Base-by-base conservation (phyloP, 305 asterid genomes). In the Petunia hybrid region DNA sequence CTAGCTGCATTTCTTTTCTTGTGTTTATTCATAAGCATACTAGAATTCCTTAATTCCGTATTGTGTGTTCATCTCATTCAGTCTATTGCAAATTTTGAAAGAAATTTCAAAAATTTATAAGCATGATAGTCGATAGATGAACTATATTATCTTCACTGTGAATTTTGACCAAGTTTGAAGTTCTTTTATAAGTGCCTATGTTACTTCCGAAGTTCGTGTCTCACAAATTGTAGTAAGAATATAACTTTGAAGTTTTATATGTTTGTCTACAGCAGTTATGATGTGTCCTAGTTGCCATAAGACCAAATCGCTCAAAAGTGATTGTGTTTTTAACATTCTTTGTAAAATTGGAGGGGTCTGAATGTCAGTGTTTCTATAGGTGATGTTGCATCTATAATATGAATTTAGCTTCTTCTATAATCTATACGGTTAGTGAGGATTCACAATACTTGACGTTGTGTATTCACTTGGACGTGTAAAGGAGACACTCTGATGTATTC, bases 1-100 rank as follows among this genome's bases (percentile, higher is more conserved):
- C 60, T 71, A 46, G 31, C 61, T 71, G 61, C 77, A 71, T 46
- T 31, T 71, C 61, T 71, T 35, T 22, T 71, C 77, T 31, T 46
- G 43, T 71, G 43, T 71, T 60, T 42, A 71, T 71, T 71, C 77
- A 46, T 46, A 71, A 71, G 77, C 43, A 71, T 56, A 46, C 77
- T 71, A 71, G 43, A 46, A 9, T 36, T 71, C 31, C 61, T 10
- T 31, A 4, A 51, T 71, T 46, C 59, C 5, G 10, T 46, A 43
- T 45, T 46, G 60, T 71, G 77, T 70, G 77, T 46, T 22, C 48
- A 42, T 46, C 31, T 45, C 77, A 48, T 70, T 70, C 5, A 70
- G 39, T 22, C 22, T 3, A n/a, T 69, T 69, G 41, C 42, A 45
- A 8, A 22, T 46, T 45, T 57, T 70, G 77, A 45, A 70, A 70